These are phyloP conservation scores for Metarhizium guizhouense DNA, from an alignment of 2,329 filamentous ascomycete species.

Conservation along the genomic window DNA sequence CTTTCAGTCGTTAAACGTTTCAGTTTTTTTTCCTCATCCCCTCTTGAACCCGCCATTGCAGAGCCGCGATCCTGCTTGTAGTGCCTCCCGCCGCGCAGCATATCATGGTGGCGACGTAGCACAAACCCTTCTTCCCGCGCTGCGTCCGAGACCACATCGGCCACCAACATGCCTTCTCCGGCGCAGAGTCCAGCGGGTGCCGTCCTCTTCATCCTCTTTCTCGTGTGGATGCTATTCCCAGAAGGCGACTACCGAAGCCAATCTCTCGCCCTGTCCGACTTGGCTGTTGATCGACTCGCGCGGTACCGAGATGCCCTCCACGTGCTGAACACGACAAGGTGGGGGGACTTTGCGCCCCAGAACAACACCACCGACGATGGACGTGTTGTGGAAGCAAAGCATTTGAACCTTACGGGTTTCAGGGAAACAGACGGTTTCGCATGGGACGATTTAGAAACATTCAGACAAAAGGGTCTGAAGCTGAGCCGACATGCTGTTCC, in stretches of 20 bases:
- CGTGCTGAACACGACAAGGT: slow-evolving; percentile 45
- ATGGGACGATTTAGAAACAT: slow-evolving; percentile 64
- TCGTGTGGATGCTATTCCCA: slow-evolving; percentile 32
- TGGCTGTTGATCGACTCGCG: slow-evolving; percentile 36
- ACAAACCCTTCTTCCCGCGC: neutral
- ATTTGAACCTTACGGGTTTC: slow-evolving; percentile 70
- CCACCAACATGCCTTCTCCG: slow-evolving; percentile 33
- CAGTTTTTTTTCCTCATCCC: too few species aligned
- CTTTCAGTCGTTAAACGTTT: too few species aligned
- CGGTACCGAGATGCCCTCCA: slow-evolving; percentile 42
- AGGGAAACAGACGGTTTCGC: slow-evolving; percentile 64
- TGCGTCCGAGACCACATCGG: slow-evolving; percentile 4
- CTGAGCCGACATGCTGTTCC: slow-evolving; percentile 46
- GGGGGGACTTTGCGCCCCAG: slow-evolving; percentile 50
- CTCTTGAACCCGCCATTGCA: too few species aligned
- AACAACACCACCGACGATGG: slow-evolving; percentile 16
- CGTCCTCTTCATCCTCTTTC: slow-evolving; percentile 20
- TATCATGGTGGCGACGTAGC: slow-evolving; percentile 10
- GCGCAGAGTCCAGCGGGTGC: slow-evolving; percentile 30
- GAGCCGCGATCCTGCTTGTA: neutral
- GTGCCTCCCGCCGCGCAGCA: neutral
- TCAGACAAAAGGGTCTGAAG: slow-evolving; percentile 55
- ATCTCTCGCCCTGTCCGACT: slow-evolving; percentile 23
- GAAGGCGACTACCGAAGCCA: slow-evolving; percentile 25
- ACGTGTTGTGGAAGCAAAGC: slow-evolving; percentile 22